Evolutionary conservation across 257 asterid species (phyloP), one percentile per base, ranked within the genome.

Genomic region (Ilex aquifolium): DNA sequence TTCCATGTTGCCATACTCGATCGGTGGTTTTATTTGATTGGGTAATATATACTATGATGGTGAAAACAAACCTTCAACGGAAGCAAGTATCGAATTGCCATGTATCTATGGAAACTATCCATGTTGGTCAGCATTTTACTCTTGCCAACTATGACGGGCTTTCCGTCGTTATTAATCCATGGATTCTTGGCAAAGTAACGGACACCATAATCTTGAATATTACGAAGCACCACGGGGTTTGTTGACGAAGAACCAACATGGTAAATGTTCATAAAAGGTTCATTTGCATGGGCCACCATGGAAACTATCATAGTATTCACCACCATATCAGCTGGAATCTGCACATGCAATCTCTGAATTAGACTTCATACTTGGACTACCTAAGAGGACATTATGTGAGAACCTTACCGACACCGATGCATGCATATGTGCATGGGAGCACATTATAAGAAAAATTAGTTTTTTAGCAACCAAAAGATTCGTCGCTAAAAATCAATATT

Each of bases 161-260:
- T 76, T 32, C 84, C 84, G 4, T 79, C 50, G 32, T 62, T 71
- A 49, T 69, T 56, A 5, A 74, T 71, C 77, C 75, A 78, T 0
- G 65, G 75, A 52, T 70, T 53, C 55, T 64, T 51, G 13, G 57
- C 58, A 65, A 70, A 70, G 61, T 70, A 52, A 42, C 54, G 65
- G 15, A 21, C 6, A 30, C 46, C 61, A 42, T 12, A 70, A n/a
- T 70, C 65, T 63, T 70, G 65, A 42, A 70, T 5, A 31, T 51
- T 13, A 11, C 32, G 13, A 57, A 63, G 40, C 49, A 32, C 57
- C 2, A 52, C 7, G 4, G 70, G 71, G 65, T 65, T 64, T 44
- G 63, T 36, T 29, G 50, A 57, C n/a, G 70, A 65, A 17, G 76
- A 71, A 27, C 76, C 63, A 42, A 60, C 53, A 4, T 71, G 76